A percentile compares a stretch with the other conserved stretches of the same genome.
These are phyloP conservation scores for Warburgia ugandensis DNA, from an alignment of 164 flowering plant species.

Conservation along the genomic window DNA sequence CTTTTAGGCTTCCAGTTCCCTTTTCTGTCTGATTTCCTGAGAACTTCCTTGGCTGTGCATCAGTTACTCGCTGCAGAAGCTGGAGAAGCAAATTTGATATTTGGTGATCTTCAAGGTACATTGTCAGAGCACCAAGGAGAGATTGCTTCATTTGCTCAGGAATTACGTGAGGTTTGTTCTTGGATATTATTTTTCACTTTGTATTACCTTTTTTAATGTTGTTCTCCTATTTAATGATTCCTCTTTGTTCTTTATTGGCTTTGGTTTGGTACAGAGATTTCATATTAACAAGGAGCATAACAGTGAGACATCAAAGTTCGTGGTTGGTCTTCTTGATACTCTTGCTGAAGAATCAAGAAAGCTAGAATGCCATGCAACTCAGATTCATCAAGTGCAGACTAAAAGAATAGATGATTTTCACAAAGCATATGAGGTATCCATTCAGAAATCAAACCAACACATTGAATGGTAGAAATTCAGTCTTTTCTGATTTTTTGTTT, in stretches of 20 bases:
- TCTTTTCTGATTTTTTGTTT: background rate
- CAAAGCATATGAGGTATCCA: constrained; percentile 47
- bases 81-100: constrained; percentile 44
- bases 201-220: background rate
- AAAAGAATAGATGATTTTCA: constrained; percentile 61
- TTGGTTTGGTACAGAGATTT: constrained; percentile 45
- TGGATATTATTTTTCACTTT: background rate
- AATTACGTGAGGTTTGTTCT: constrained; percentile 67
- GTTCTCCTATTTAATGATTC: background rate
- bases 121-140: constrained; percentile 75
- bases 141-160: constrained; percentile 70
- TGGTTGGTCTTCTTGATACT: constrained; percentile 42
- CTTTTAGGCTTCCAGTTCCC: background rate
- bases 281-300: constrained; percentile 37
- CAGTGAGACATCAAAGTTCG: constrained; percentile 43
- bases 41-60: background rate
- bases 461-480: background rate
- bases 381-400: constrained; percentile 41
- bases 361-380: constrained; percentile 41
- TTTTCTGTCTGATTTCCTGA: background rate
- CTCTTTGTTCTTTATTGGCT: background rate
- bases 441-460: background rate
- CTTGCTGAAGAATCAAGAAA: constrained; percentile 47
- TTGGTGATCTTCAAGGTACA: constrained; percentile 59
- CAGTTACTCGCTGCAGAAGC: constrained; percentile 56